A percentile compares a stretch with the other conserved stretches of the same genome.
phyloP scores from a whole-genome alignment of 768 basidiomycete genomes.

The Daedaleopsis nitida region DNA sequence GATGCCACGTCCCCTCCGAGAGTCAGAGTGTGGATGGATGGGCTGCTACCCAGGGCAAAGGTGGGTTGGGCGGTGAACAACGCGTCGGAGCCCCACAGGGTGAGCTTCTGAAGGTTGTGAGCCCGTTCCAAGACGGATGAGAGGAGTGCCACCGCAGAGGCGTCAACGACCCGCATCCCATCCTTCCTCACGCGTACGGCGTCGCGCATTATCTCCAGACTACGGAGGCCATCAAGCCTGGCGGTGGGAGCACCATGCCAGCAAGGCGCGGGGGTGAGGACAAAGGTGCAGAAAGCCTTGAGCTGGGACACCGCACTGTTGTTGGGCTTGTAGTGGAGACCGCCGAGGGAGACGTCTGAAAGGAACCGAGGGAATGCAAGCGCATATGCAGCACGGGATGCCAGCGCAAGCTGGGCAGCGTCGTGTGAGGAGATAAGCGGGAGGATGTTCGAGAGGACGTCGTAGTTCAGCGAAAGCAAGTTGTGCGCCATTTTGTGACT shows the following conservation, averaged over 20 bases:
- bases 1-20: constrained; percentile 22
- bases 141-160: constrained; percentile 9
- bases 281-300: constrained; percentile 18
- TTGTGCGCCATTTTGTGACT: constrained; percentile 6
- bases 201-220: constrained; percentile 20
- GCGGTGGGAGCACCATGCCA: constrained; percentile 16
- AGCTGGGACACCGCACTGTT: constrained; percentile 18
- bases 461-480: constrained; percentile 21
- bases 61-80: constrained; percentile 19
- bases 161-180: constrained; percentile 14
- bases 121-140: constrained; percentile 16
- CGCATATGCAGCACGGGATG: constrained; percentile 19
- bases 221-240: constrained; percentile 14
- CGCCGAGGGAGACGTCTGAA: constrained; percentile 19
- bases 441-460: constrained; percentile 21
- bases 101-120: constrained; percentile 17
- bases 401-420: constrained; percentile 19
- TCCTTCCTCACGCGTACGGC: constrained; percentile 16
- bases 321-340: constrained; percentile 19
- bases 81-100: constrained; percentile 20
- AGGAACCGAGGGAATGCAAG: constrained; percentile 22
- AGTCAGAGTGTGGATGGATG: constrained; percentile 16
- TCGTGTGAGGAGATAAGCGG: constrained; percentile 13
- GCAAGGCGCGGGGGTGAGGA: constrained; percentile 15
- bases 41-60: constrained; percentile 13